phyloP scores from a whole-genome alignment of 495 filamentous ascomycete genomes.

The Lasiosphaeria hispida region DNA sequence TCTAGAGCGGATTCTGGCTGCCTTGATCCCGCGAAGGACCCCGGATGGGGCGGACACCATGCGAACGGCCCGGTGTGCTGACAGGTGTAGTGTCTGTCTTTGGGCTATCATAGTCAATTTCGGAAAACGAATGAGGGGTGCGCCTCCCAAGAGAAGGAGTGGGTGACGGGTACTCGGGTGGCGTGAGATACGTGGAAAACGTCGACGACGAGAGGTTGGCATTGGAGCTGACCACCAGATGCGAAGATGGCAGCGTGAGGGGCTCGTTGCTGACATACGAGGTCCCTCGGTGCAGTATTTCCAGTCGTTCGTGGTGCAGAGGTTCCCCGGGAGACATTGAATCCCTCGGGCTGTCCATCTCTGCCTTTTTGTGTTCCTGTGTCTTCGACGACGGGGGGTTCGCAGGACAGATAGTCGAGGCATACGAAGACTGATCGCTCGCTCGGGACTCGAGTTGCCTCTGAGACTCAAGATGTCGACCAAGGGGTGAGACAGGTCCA shows the following conservation, averaged over 20 bases:
- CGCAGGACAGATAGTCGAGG: slow-evolving; percentile 16
- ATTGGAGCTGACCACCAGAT: background rate
- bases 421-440: background rate
- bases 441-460: background rate
- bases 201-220: slow-evolving; percentile 13
- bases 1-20: slow-evolving; percentile 4
- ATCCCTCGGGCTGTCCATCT: background rate
- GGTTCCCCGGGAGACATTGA: background rate
- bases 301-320: background rate
- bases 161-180: slow-evolving; percentile 26
- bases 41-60: background rate
- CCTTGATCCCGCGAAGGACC: background rate
- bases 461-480: slow-evolving; percentile 27
- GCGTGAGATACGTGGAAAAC: slow-evolving; percentile 16
- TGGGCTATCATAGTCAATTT: background rate
- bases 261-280: slow-evolving; percentile 33
- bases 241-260: slow-evolving; percentile 28
- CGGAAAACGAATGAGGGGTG: background rate
- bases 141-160: slow-evolving; percentile 12
- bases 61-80: background rate
- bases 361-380: background rate
- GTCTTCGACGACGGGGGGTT: background rate
- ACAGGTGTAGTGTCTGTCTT: background rate
- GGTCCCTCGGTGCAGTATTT: slow-evolving; percentile 11
- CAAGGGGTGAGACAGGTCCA: slow-evolving; percentile 26